These are phyloP conservation scores for Boletus insuetus DNA, from an alignment of 768 basidiomycete genomes.

Conservation along the genomic window DNA sequence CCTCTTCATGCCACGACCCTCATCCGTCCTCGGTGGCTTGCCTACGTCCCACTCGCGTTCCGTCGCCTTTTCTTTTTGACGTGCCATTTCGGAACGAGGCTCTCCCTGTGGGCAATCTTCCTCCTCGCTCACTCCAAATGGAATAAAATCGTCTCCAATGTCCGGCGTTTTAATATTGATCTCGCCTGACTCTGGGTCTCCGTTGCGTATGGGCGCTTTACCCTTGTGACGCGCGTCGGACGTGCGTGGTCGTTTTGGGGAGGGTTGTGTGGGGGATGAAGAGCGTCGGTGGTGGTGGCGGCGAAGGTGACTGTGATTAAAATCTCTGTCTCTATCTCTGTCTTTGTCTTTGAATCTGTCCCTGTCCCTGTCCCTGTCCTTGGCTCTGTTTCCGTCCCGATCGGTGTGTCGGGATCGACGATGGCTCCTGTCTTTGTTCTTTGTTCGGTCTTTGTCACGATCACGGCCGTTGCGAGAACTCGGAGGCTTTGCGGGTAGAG, in stretches of 20 bases:
- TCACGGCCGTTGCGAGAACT: slow-evolving; percentile 14
- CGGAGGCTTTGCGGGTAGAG: slow-evolving; percentile 18
- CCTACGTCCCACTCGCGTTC: slow-evolving; percentile 44
- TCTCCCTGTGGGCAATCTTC: slow-evolving; percentile 9
- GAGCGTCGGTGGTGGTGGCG: slow-evolving; percentile 12
- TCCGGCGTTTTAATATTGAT: no score
- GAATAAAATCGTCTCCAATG: no score
- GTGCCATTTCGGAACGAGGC: slow-evolving; percentile 15
- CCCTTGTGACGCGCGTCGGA: slow-evolving; percentile 13
- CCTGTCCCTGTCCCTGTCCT: background rate
- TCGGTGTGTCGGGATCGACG: slow-evolving; percentile 10
- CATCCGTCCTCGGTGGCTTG: slow-evolving; percentile 24
- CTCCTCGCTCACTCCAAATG: no score
- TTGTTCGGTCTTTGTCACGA: slow-evolving; percentile 12
- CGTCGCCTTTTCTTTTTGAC: slow-evolving; percentile 16
- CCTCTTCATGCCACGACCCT: slow-evolving; percentile 38
- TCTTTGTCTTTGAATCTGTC: background rate
- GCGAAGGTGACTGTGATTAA: background rate
- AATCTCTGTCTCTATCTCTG: background rate
- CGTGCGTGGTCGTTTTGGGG: slow-evolving; percentile 20
- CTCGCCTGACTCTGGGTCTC: no score
- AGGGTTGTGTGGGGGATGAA: slow-evolving; percentile 9
- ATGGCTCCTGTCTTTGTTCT: slow-evolving; percentile 4
- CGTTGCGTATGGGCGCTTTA: no score
- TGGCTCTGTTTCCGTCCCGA: slow-evolving; percentile 3